Conservation (phyloP, 2,329 filamentous ascomycete genomes). For the Colletotrichum chrysophilum region DNA sequence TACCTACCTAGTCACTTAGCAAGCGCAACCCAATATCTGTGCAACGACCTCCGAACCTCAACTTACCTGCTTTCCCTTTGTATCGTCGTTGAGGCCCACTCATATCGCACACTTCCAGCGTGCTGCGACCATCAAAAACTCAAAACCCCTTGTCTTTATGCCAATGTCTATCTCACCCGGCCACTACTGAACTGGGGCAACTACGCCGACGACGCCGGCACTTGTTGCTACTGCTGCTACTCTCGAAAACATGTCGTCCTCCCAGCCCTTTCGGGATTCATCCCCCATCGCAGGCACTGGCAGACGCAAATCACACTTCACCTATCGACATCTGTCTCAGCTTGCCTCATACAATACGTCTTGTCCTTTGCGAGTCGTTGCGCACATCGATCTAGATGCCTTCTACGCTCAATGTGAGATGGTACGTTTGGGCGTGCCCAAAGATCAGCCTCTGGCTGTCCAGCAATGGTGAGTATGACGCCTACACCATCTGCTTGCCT, state of each 20-base stretch:
- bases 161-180: background rate
- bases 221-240: background rate
- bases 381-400: conserved; percentile 93
- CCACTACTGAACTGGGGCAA: background rate
- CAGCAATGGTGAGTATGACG: conserved; percentile 75
- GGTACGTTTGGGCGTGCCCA: conserved; percentile 77
- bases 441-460: conserved; percentile 84
- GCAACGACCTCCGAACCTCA: background rate
- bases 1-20: background rate
- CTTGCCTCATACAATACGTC: conserved; percentile 73
- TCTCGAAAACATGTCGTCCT: conserved; percentile 19
- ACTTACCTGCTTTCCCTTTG: background rate
- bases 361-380: conserved; percentile 84
- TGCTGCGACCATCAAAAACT: background rate
- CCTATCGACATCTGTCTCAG: conserved; percentile 80
- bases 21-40: background rate
- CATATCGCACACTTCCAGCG: background rate
- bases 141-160: background rate
- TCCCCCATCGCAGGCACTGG: conserved; percentile 7
- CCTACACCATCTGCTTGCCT: background rate
- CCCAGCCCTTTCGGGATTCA: conserved; percentile 17
- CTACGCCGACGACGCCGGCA: background rate
- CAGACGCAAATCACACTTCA: conserved; percentile 70
- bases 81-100: background rate
- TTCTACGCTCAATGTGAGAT: conserved; percentile 98